phyloP scores from a whole-genome alignment of 495 filamentous ascomycete genomes.

The Lophiostoma macrostomum region DNA sequence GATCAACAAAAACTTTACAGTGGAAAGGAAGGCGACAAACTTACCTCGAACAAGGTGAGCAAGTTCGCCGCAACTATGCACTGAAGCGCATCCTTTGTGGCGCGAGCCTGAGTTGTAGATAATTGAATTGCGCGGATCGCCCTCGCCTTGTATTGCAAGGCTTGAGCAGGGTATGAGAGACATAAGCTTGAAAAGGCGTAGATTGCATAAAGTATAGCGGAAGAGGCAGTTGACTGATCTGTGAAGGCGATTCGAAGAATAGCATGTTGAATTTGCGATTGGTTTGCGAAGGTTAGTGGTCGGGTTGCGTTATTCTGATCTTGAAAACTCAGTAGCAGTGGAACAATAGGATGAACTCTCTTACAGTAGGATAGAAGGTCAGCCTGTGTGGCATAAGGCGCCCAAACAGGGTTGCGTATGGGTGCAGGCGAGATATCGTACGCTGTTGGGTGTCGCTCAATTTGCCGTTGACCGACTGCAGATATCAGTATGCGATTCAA shows the following conservation, averaged over 20 bases:
- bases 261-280: not conserved
- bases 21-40: not conserved
- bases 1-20: not conserved
- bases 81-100: slow-evolving; percentile 1
- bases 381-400: not conserved
- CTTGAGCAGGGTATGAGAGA: not conserved
- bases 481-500: not conserved
- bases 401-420: not conserved
- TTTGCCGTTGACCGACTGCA: not conserved
- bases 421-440: not conserved
- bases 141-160: not conserved
- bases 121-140: not conserved
- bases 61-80: slow-evolving; percentile 3
- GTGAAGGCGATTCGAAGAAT: slow-evolving; percentile 3
- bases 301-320: not conserved
- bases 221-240: not conserved
- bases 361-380: not conserved
- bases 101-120: not conserved
- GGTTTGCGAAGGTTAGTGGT: not conserved
- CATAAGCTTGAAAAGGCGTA: slow-evolving; percentile 3
- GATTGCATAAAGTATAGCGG: slow-evolving; percentile 7
- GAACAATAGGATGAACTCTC: not conserved
- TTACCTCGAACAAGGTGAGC: slow-evolving; percentile 1
- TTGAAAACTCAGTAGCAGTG: not conserved
- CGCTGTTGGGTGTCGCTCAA: no score